Base-by-base conservation (phyloP, 441 rosid genomes). In the Pelargonium australe region DNA sequence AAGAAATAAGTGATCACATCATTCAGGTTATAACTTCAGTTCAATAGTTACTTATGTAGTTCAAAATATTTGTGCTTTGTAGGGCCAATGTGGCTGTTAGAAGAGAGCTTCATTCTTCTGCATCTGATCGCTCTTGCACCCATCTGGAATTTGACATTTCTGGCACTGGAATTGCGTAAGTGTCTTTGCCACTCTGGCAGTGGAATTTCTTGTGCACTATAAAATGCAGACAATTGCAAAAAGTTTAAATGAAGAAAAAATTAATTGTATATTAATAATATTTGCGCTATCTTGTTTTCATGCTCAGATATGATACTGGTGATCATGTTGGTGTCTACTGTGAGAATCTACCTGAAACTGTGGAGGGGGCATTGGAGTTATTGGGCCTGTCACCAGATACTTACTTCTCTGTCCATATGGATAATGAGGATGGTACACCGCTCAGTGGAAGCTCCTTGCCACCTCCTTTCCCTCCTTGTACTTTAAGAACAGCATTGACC, bases 131-230 rank as follows among this genome's bases (percentile, higher is more conserved):
- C 68, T 95, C 98, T 37, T 95, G 99, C 85, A 95, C 86, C 70
- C 99, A 95, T 83, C 76, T 95, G 85, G 99, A 95, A 76, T 92
- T 95, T 78, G 97, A 95, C 81, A 95, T 92, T 67, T 81, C 88
- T 14, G 93, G 93, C 76, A 89, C 91, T 44, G 93, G 91, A 73
- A 84, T 90, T 12, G 68, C 77, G 99, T 95, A 84, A 86, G 97
- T 86, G 70, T 63, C 65, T 71, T 61, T 68, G 57, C 14, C 16
- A 34, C 13, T 49, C 57, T 49, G 51, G 51, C 13, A 9, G 4
- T 45, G 51, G 11, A 45, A 13, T 45, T 9, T 66, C 34, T 1
- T 19, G 10, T 12, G 68, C 13, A 45, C 12, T 2, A 20, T 45
- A 13, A 9, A 8, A 45, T 8, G 51, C 51, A 9, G 51, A 45